Evolutionary conservation across 2,329 filamentous ascomycete genomes (phyloP), one percentile per base, ranked within the genome.

Genomic region (Fonsecaea pugnacius): DNA sequence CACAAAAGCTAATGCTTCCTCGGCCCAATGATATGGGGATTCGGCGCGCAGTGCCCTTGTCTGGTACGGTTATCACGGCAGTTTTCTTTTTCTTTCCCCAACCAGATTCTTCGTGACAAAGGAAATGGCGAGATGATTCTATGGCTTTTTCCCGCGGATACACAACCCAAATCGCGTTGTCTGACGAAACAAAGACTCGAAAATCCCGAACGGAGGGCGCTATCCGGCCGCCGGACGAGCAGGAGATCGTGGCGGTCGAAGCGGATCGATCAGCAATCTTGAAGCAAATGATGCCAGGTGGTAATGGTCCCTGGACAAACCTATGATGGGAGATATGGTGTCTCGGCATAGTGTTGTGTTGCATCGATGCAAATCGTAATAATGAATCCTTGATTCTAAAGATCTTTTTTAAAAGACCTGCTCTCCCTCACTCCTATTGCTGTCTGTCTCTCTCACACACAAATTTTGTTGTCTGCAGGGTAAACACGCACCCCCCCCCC

Each of bases 51-150:
- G 10, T n/a, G 32, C 32, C 35, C 32, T 56, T 56, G 30, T n/a
- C 40, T 7, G 16, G 8, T 21, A 46, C 43, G 57, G 46, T 27
- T 59, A 38, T 59, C 21, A 59, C 43, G 57, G 57, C 57, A 52
- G 18, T 53, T 8, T 32, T 5, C 4, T 30, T 30, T 6, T 30
- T 14, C 51, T n/a, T 5, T 5, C 12, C 27, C 12, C 4, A 32
- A 7, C 27, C 27, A 35, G 51, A 35, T 48, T 48, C 43, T 14
- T 48, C 43, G 18, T 48, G 43, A 48, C 43, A 30, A 30, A 30
- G 27, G 8, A 48, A 21, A 48, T 48, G 43, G 7, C 43, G 43
- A 48, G 43, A 48, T 3, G 43, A 1, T 24, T n/a, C 33, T 7
- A 30, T 12, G 30, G 10, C 40, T 33, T 58, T 58, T n/a, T 27